Conservation (phyloP, 257 asterid species). For the Scutellaria minor region DNA sequence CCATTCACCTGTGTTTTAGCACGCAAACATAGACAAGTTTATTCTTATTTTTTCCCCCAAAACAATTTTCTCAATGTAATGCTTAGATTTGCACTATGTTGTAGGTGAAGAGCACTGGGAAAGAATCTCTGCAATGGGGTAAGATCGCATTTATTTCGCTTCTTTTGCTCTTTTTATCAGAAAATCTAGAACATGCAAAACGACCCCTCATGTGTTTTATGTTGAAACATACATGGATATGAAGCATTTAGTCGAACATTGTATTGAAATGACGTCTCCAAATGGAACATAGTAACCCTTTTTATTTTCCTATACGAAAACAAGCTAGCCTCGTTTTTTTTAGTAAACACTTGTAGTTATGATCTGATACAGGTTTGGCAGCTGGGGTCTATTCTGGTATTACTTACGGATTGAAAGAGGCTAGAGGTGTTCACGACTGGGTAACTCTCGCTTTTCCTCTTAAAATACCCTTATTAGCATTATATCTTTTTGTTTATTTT, state of each 20-base stretch:
- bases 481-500: background rate
- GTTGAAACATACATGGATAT: no score
- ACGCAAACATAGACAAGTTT: background rate
- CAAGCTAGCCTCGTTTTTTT: no score
- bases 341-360: no score
- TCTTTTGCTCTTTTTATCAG: background rate
- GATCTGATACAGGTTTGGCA: conserved; percentile 63
- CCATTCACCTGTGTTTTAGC: background rate
- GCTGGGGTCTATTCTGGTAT: conserved; percentile 90
- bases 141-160: conserved; percentile 19
- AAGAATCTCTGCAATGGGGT: conserved; percentile 92
- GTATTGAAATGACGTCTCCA: no score
- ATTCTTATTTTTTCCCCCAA: background rate
- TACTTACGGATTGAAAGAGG: conserved; percentile 82
- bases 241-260: no score
- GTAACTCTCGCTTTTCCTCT: conserved; percentile 35
- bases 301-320: no score
- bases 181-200: background rate
- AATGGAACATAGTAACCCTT: no score
- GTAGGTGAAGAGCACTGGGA: conserved; percentile 87
- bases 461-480: background rate
- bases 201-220: no score
- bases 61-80: background rate
- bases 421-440: conserved; percentile 90
- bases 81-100: background rate